These are phyloP conservation scores for Fonsecaea pedrosoi DNA, from an alignment of 2,329 filamentous ascomycete genomes.

Conservation along the genomic window DNA sequence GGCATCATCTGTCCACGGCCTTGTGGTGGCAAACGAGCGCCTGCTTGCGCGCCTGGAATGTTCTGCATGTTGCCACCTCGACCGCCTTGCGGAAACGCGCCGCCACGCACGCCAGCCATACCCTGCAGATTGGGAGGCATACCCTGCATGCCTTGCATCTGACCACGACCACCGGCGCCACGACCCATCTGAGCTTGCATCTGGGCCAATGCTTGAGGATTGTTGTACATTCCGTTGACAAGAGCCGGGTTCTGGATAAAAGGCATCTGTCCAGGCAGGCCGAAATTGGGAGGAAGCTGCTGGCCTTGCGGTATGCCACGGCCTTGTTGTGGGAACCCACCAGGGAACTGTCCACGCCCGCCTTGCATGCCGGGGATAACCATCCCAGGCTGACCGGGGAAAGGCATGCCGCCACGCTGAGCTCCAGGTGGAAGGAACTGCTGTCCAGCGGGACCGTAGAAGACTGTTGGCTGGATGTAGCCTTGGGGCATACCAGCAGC, in stretches of 20 bases:
- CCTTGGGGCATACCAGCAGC: slow-evolving; percentile 82
- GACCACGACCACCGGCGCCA: slow-evolving; percentile 73
- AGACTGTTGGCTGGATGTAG: slow-evolving; percentile 89
- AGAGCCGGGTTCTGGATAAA: slow-evolving; percentile 68
- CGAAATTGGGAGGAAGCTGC: slow-evolving; percentile 86
- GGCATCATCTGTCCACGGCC: slow-evolving; percentile 47
- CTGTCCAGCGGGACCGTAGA: slow-evolving; percentile 76
- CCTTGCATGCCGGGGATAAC: slow-evolving; percentile 73
- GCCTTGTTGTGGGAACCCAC: slow-evolving; percentile 79
- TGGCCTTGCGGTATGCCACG: slow-evolving; percentile 82
- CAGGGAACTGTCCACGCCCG: slow-evolving; percentile 84
- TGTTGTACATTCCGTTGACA: slow-evolving; percentile 74
- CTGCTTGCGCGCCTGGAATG: slow-evolving; percentile 48
- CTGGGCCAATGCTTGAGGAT: slow-evolving; percentile 53
- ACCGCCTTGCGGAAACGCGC: slow-evolving; percentile 53
- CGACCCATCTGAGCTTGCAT: slow-evolving; percentile 76
- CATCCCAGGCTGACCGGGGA: slow-evolving; percentile 62
- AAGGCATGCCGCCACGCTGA: slow-evolving; percentile 67
- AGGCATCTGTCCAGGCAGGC: slow-evolving; percentile 74
- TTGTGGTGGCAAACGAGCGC: slow-evolving; percentile 46
- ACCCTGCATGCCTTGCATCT: slow-evolving; percentile 70
- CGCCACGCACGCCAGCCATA: slow-evolving; percentile 55
- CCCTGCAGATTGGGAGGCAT: slow-evolving; percentile 74
- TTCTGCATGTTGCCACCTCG: slow-evolving; percentile 50
- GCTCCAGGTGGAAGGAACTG: slow-evolving; percentile 50